Base-by-base conservation (phyloP, 495 filamentous ascomycete genomes). In the Penicillium bialowiezense region DNA sequence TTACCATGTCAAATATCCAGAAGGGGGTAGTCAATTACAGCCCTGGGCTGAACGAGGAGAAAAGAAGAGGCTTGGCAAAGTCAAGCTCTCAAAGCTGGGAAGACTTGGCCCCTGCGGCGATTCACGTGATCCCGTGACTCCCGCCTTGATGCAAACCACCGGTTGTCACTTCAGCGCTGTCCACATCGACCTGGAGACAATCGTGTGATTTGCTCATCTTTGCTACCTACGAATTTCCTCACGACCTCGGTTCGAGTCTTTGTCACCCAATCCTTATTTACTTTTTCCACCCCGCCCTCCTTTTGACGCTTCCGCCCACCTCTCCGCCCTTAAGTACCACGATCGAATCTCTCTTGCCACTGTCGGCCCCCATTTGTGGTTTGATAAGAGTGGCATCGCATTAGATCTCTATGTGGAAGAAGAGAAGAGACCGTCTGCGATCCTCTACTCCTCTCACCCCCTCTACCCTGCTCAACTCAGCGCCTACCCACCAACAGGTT, bases 381-480 rank as follows among this genome's bases (percentile, higher is more conserved):
- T 38, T 53, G 28, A 38, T 40, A 48, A 37, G 50, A 58, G 69
- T 67, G 60, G 62, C 69, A 67, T 57, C 57, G 62, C 59, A 54
- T 60, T 49, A 70, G 68, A 52, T 56, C 71, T 64, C 70, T 66
- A 76, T 76, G 72, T 74, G 66, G 68, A 74, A 73, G 68, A 76
- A 70, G 72, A 73, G 71, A 67, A 71, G 71, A 74, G 71, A 74
- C 63, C 73, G 71, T 60, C 64, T 63, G 48, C 70, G 56, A 68
- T 68, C 60, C 65, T 63, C 59, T 51, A 68, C 65, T 66, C 60
- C 68, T 66, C 59, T 57, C 57, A 58, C 66, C 33, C 38, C 54
- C 54, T 58, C 54, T 51, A 59, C 62, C 44, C 45, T 56, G 17
- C 51, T 54, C 31, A 57, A 48, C 56, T 47, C 55, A 41, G 48